Base-by-base conservation (phyloP, 225 moss, liverwort and hornwort genomes). In the Lunularia cruciata region DNA sequence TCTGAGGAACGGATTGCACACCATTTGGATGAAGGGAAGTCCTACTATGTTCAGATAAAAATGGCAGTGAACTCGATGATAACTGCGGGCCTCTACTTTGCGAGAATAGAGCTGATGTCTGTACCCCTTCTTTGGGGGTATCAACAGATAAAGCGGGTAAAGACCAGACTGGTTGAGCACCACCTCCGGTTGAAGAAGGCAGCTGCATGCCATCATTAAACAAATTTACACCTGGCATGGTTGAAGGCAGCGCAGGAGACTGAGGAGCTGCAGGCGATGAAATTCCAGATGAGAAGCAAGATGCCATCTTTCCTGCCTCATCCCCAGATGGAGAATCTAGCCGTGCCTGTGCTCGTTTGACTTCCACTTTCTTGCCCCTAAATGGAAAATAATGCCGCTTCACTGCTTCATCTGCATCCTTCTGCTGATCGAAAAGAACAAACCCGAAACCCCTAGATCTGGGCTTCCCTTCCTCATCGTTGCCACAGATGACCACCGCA, bases 301-400 rank as follows among this genome's bases (percentile, higher is more conserved):
- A 76, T 72, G 85, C 80, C 48, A 86, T 77, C 77, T 88, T 90
- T 56, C 79, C 63, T 54, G 85, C 71, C 60, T 92, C 93, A 28
- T 90, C 93, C 28, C 84, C 90, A 71, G 87, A 90, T 20, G 77
- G 77, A 19, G 81, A 81, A 69, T 93, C 93, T 72, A 88, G 78
- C 25, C 88, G 82, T 46, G 93, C 93, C 83, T 84, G 88, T 10
- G 93, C 93, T 85, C 88, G 82, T 67, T 93, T 93, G 55, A 93
- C 88, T 76, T 93, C 93, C 79, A 93, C 93, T 73, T 93, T 93
- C 83, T 93, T 93, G 37, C 93, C 93, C 74, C 93, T 88, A 76
- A 93, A 90, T 26, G 90, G 87, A 59, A 93, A 84, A 67, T 88
- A 93, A 75, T 90, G 93, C 67, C 83, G 76, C 74, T 74, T 88